A percentile compares a stretch with the other conserved stretches of the same genome.
phyloP scores from a whole-genome alignment of 371 early-diverging fungal species.

The Sporodiniella umbellata region DNA sequence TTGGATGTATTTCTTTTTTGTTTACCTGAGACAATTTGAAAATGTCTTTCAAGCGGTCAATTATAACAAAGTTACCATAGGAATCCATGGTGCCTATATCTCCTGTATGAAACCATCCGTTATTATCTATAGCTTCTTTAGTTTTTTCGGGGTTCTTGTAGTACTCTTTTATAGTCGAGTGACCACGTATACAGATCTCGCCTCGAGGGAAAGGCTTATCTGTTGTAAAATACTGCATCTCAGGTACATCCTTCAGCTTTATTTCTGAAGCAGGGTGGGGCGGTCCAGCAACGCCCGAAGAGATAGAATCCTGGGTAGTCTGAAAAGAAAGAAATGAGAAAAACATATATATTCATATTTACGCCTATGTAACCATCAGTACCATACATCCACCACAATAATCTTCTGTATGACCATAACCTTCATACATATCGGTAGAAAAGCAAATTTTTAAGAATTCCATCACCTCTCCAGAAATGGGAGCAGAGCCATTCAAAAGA shows the following conservation, averaged over 20 bases:
- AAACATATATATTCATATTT: not conserved
- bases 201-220: constrained; percentile 91
- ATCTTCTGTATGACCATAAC: constrained; percentile 96
- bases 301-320: constrained; percentile 55
- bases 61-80: constrained; percentile 80
- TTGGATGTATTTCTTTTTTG: not conserved
- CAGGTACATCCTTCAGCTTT: constrained; percentile 88
- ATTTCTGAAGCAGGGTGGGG: constrained; percentile 77
- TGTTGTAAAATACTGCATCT: constrained; percentile 82
- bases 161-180: constrained; percentile 81
- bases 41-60: constrained; percentile 98
- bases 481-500: constrained; percentile 85
- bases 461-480: constrained; percentile 81
- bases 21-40: constrained; percentile 90
- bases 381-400: constrained; percentile 66
- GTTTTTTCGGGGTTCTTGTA: constrained; percentile 87
- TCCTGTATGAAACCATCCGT: constrained; percentile 94
- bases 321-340: constrained; percentile 15
- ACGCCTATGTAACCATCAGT: constrained; percentile 1
- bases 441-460: constrained; percentile 89
- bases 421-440: constrained; percentile 81
- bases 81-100: constrained; percentile 89
- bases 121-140: constrained; percentile 65
- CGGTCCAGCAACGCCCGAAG: constrained; percentile 83
- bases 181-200: constrained; percentile 91